phyloP scores from a whole-genome alignment of 768 basidiomycete species.

The Mrakia gelida region DNA sequence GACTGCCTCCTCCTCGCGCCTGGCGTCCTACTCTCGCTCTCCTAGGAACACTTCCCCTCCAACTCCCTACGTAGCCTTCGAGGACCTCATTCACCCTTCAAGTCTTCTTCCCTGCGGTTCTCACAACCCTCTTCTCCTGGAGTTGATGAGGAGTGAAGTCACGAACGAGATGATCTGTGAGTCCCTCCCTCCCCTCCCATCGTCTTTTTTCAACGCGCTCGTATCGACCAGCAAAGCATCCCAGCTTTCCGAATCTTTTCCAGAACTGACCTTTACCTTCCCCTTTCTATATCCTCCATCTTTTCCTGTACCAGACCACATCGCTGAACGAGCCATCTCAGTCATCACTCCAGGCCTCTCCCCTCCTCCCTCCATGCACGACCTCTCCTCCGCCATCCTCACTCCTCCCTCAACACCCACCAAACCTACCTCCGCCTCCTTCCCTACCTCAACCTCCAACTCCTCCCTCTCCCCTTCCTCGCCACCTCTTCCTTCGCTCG shows the following conservation, averaged over 20 bases:
- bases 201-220: not conserved
- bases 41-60: not conserved
- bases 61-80: slow-evolving; percentile 11
- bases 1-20: not conserved
- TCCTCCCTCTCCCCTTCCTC: slow-evolving; percentile 33
- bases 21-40: not conserved
- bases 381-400: slow-evolving; percentile 45
- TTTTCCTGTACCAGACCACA: slow-evolving; percentile 49
- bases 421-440: slow-evolving; percentile 43
- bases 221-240: not conserved
- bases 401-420: slow-evolving; percentile 65
- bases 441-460: too few relatives aligned
- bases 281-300: not conserved
- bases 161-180: slow-evolving; percentile 73
- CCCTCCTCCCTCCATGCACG: not conserved
- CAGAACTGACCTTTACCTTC: not conserved
- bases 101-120: slow-evolving; percentile 70
- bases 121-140: slow-evolving; percentile 75
- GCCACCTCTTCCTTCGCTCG: slow-evolving; percentile 58
- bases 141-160: slow-evolving; percentile 71
- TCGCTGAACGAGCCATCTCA: slow-evolving; percentile 69
- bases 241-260: not conserved
- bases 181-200: slow-evolving; percentile 29
- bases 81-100: slow-evolving; percentile 52
- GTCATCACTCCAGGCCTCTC: slow-evolving; percentile 54